Evolutionary conservation across 2,329 filamentous ascomycete species (phyloP), one percentile per base, ranked within the genome.

Genomic region (Ophiocordyceps sinensis): DNA sequence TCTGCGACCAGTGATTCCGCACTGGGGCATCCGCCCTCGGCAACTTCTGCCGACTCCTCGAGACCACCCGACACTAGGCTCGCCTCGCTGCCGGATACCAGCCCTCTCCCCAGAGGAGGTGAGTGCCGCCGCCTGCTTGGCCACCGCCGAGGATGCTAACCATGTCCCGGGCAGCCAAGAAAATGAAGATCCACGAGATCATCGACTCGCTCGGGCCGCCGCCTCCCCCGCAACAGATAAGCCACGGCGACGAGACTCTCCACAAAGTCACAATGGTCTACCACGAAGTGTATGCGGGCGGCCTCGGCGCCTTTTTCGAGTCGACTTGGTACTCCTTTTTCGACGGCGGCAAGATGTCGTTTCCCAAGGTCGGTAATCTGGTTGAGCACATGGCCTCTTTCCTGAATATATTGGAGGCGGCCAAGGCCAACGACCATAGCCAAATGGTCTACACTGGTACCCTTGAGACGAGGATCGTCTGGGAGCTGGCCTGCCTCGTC

Each of bases 231-330:
- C 67, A 74, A 44, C 58, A 62, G 48, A 68, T 73, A 26, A 68
- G 73, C 43, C 68, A 65, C 52, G 59, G 66, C 56, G 59, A 71
- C 43, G 67, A 68, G 29, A 62, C 60, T 19, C 53, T 84, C 39
- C 75, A 79, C 50, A 79, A 86, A 54, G 77, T 86, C 44, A 78
- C 77, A 47, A 73, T 73, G 45, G 59, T 89, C 14, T 93, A 84
- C 60, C 73, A 75, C 50, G 79, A 81, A 48, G 79, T 86, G 47
- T 93, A 91, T 57, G 82, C 79, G 4, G 73, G 73, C 1, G 82
- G 78, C 8, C 73, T 91, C 37, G 79, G 85, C 58, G 73, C 73
- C 39, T 80, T 91, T 46, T 73, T 93, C 46, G 88, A 95, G 58
- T 84, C 85, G 7, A 72, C 70, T 26, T 96, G 88, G 88, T 95